Evolutionary conservation across 164 flowering plant genomes (phyloP), one percentile per base, ranked within the genome.

Genomic region (Annona cherimola): DNA sequence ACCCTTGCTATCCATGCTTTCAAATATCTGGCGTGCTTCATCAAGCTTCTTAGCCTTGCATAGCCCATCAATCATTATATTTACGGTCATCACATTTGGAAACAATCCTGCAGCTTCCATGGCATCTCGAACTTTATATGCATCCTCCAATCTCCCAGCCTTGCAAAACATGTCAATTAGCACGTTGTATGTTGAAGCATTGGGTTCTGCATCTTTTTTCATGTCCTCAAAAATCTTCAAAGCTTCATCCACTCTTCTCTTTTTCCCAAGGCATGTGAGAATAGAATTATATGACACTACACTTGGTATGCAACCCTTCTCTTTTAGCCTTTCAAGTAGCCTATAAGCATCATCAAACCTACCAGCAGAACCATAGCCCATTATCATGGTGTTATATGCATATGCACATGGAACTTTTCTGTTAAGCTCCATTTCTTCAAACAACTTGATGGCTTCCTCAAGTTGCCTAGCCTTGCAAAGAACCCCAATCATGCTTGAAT

Each of bases 381-480:
- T 92, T 68, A 94, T 90, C 97, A 94, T 89, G 68, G 97, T 94
- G 79, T 87, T 94, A 79, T 94, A 94, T 69, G 97, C 96, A 86
- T 92, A 94, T 41, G 85, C 92, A 83, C 95, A 94, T 35, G 98
- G 98, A 26, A 89, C 90, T 65, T 76, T 78, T 75, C 88, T 81
- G 68, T 83, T 80, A 26, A 45, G 72, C 69, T 90, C 97, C 96
- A 92, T 84, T 61, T 84, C 83, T 70, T 94, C 94, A 82, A 94
- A 94, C 8, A 92, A 61, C 57, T 90, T 87, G 61, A 85, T 91
- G 65, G 97, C 98, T 80, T 94, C 97, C 65, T 79, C 77, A 19
- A 92, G 71, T 72, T 81, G 83, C 54, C 79, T 81, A 61, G 89
- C 92, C 78, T 84, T 90, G 77, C 91, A 94, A 35, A 94, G 88